Percentiles rank a stretch among this genome's conserved stretches.
Evolutionary conservation across 2,329 filamentous ascomycete species (phyloP).

Genomic region (Fusarium verticillioides): DNA sequence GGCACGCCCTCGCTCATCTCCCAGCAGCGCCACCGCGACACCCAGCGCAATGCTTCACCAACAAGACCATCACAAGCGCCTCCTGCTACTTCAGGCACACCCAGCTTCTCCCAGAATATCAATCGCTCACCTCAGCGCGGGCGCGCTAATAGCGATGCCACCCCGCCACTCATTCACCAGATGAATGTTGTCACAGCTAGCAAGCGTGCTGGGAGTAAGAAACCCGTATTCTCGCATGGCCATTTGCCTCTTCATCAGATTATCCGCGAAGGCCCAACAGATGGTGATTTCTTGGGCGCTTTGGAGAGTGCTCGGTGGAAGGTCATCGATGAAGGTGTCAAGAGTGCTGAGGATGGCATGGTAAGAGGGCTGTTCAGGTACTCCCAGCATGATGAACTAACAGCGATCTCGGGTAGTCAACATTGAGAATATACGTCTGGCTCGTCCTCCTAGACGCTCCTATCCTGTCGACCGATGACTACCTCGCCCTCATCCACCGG

Average conservation of each 20-base stretch:
- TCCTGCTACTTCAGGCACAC: conserved; percentile 6
- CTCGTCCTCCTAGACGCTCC: conserved; percentile 90
- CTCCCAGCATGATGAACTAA: background rate
- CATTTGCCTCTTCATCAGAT: conserved; percentile 76
- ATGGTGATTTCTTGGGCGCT: conserved; percentile 73
- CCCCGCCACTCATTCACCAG: conserved; percentile 53
- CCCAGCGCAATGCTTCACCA: conserved; percentile 52
- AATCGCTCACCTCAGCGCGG: conserved; percentile 64
- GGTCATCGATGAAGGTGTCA: conserved; percentile 79
- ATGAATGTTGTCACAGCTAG: conserved; percentile 50
- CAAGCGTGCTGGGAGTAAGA: conserved; percentile 55
- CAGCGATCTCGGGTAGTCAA: conserved; percentile 69
- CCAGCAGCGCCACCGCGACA: conserved; percentile 67
- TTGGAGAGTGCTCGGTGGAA: conserved; percentile 78
- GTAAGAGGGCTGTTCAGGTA: conserved; percentile 56
- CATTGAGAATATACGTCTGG: conserved; percentile 95
- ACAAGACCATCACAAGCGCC: conserved; percentile 37
- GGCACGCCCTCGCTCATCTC: conserved; percentile 68
- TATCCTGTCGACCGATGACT: conserved; percentile 85
- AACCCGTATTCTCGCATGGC: conserved; percentile 62
- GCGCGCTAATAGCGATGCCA: conserved; percentile 79
- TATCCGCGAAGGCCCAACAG: conserved; percentile 81
- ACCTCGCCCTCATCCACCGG: conserved; percentile 89
- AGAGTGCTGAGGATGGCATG: conserved; percentile 84
- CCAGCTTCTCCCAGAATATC: conserved; percentile 29